Evolutionary conservation across 2,329 filamentous ascomycete genomes (phyloP), one percentile per base, ranked within the genome.

Genomic region (Cladophialophora carrionii): DNA sequence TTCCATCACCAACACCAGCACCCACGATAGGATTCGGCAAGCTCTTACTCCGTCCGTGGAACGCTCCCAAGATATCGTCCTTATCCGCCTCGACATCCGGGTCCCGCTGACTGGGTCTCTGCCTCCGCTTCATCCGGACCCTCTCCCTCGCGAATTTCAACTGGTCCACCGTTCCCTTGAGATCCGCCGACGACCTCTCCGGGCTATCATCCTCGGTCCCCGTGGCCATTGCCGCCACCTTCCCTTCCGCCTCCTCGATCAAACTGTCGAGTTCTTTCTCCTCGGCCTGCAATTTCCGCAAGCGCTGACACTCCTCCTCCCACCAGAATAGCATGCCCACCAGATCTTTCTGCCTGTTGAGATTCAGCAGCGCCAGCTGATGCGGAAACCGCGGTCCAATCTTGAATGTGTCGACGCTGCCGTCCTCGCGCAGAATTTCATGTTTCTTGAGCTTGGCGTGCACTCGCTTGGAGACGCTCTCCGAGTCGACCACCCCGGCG

Each of bases 261-360:
- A 65, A 17, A 10, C n/a, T 46, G 10, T 60, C 61, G 10, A 68
- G 51, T 17, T 69, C 65, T 22, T 60, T 60, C 54, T 68, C 66
- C 51, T 70, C 68, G n/a, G 46, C 66, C 24, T 60, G 57, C 46
- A 70, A 52, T 49, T 70, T 70, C 43, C 64, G 53, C 20, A 70
- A 55, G 6, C 68, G 61, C 46, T 68, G 66, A 52, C 66, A 68
- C 57, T 70, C 68, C 49, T 70, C 68, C 48, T 70, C 68, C 68
- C 68, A 70, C 68, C 68, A 70, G 60, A 70, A 70, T 17, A 70
- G 51, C 57, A 68, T 59, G 17, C 63, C 63, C 17, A 70, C 57
- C 6, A 70, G 59, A 10, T 67, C 66, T 14, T 59, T 61, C 57
- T 70, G 68, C 26, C 66, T 22, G 29, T 51, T 43, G 46, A 64